These are phyloP conservation scores for Saccharomyces hybrid DNA, from an alignment of 1,139 yeast species.

Conservation along the genomic window DNA sequence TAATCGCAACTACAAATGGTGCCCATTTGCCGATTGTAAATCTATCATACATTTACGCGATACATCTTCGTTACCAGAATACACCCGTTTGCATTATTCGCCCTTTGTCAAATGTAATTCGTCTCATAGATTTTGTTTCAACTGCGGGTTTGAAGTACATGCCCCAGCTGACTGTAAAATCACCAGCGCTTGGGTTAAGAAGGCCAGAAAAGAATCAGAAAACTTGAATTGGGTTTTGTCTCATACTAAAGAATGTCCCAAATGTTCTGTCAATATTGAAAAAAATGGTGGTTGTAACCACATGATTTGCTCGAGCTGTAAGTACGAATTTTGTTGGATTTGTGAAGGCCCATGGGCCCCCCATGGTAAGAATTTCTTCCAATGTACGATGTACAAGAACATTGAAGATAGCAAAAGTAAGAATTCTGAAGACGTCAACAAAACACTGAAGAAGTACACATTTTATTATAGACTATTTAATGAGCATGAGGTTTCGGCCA, in stretches of 20 bases:
- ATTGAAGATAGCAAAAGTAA: conserved; percentile 31
- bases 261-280: conserved; percentile 47
- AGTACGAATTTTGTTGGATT: conserved; percentile 86
- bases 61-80: conserved; percentile 24
- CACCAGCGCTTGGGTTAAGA: conserved; percentile 65
- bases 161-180: conserved; percentile 73
- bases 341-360: conserved; percentile 69
- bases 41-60: conserved; percentile 47
- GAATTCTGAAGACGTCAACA: conserved; percentile 32
- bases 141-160: conserved; percentile 73
- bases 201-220: conserved; percentile 81
- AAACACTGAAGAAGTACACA: conserved; percentile 56
- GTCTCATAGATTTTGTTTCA: conserved; percentile 70
- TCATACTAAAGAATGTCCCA: conserved; percentile 78
- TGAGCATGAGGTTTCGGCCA: conserved; percentile 71
- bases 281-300: conserved; percentile 96
- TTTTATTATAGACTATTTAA: conserved; percentile 72
- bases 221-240: conserved; percentile 85
- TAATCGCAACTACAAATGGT: conserved; percentile 52
- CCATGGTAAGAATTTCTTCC: conserved; percentile 62
- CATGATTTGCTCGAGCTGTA: conserved; percentile 80
- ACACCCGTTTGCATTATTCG: conserved; percentile 35
- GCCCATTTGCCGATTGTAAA: conserved; percentile 83
- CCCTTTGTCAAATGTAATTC: conserved; percentile 65
- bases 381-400: conserved; percentile 49